A percentile compares a stretch with the other conserved stretches of the same genome.
Evolutionary conservation across 225 moss, liverwort and hornwort species (phyloP).

Genomic region (Polytrichum formosum): DNA sequence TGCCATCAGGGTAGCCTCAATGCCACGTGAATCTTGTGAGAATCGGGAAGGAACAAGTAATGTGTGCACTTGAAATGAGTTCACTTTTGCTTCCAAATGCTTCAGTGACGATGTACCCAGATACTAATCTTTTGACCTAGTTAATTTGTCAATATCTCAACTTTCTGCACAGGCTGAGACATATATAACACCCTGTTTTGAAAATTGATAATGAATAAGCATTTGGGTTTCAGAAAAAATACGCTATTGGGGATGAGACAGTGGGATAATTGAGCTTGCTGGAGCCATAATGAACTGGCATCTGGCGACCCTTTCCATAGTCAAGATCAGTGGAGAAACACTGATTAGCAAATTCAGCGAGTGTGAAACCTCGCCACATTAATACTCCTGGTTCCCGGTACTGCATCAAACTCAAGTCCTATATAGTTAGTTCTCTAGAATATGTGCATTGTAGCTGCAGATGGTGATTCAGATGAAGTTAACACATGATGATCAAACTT

Average conservation of each 20-base stretch:
- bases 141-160: no score
- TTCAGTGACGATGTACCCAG: no score
- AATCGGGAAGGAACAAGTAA: no score
- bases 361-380: slow-evolving; percentile 95
- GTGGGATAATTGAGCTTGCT: slow-evolving; percentile 81
- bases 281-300: slow-evolving; percentile 96
- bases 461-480: background rate
- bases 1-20: background rate
- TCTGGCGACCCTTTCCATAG: slow-evolving; percentile 94
- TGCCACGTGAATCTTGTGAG: no score
- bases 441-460: background rate
- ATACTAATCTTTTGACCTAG: no score
- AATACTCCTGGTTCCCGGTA: slow-evolving; percentile 92
- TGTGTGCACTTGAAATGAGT: no score
- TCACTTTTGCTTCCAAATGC: no score
- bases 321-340: slow-evolving; percentile 83
- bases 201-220: no score
- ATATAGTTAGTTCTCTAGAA: background rate
- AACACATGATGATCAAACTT: no score
- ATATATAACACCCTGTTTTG: no score
- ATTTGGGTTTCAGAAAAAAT: slow-evolving; percentile 16
- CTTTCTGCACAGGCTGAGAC: no score
- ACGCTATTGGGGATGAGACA: slow-evolving; percentile 91
- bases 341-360: slow-evolving; percentile 84
- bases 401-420: slow-evolving; percentile 33